phyloP scores from a whole-genome alignment of 495 filamentous ascomycete genomes.

The Viridothelium virens region DNA sequence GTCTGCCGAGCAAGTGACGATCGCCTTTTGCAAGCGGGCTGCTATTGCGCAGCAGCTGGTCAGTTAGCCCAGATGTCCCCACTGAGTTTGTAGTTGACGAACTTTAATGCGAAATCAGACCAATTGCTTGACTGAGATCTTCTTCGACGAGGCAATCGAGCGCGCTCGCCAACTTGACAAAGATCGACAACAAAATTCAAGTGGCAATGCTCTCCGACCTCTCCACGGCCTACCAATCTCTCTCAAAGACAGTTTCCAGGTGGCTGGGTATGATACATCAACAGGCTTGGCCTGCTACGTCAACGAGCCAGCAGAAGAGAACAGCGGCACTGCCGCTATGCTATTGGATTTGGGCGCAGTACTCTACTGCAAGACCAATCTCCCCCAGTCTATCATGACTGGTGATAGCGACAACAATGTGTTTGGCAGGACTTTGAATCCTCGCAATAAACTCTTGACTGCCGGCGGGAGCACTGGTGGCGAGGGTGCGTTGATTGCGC shows the following conservation, averaged over 20 bases:
- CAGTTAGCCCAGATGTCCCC: constrained; percentile 17
- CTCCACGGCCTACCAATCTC: constrained; percentile 29
- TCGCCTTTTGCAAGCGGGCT: constrained; percentile 51
- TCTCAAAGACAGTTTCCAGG: constrained; percentile 48
- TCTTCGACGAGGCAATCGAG: constrained; percentile 54
- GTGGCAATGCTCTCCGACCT: constrained; percentile 42
- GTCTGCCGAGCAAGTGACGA: constrained; percentile 41
- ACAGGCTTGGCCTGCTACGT: constrained; percentile 52
- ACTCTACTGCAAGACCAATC: constrained; percentile 18
- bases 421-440: constrained; percentile 39
- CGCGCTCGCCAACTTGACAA: constrained; percentile 53
- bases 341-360: constrained; percentile 16
- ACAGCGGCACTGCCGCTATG: constrained; percentile 42
- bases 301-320: constrained; percentile 42
- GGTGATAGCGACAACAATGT: constrained; percentile 40
- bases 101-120: constrained; percentile 29
- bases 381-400: constrained; percentile 38
- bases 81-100: background rate
- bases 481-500: constrained; percentile 36
- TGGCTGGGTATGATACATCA: constrained; percentile 50
- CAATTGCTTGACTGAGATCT: constrained; percentile 55
- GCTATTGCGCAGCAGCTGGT: constrained; percentile 52
- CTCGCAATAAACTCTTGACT: constrained; percentile 34
- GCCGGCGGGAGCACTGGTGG: constrained; percentile 60
- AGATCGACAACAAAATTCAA: constrained; percentile 37